A percentile compares a stretch with the other conserved stretches of the same genome.
These are phyloP conservation scores for Pseudevernia furfuracea DNA, from an alignment of 495 filamentous ascomycete species.

Conservation along the genomic window DNA sequence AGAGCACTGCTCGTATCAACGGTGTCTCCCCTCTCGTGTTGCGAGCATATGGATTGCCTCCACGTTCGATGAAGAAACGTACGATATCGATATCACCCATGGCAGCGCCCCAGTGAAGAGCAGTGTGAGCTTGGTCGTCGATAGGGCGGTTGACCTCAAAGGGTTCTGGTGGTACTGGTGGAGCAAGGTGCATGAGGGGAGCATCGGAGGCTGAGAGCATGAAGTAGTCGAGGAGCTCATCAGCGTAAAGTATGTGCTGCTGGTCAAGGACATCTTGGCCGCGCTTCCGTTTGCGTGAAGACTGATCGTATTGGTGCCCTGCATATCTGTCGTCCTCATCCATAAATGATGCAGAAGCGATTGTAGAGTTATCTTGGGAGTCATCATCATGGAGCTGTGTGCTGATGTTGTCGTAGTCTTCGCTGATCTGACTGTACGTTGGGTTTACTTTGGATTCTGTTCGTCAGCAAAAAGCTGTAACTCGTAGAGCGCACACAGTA, in stretches of 20 bases:
- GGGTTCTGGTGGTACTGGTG: conserved; percentile 69
- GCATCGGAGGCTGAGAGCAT: conserved; percentile 68
- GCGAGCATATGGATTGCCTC: conserved; percentile 57
- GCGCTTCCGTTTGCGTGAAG: conserved; percentile 73
- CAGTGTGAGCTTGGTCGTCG: conserved; percentile 80
- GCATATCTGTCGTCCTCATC: conserved; percentile 66
- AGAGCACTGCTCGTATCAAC: conserved; percentile 86
- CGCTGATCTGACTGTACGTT: conserved; percentile 31
- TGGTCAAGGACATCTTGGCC: conserved; percentile 56
- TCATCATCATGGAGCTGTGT: conserved; percentile 68
- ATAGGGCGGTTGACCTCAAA: conserved; percentile 84
- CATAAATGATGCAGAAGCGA: conserved; percentile 73
- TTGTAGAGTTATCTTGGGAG: conserved; percentile 68
- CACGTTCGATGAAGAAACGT: conserved; percentile 68
- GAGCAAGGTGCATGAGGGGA: conserved; percentile 49
- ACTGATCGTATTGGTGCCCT: conserved; percentile 53
- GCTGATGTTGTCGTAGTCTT: conserved; percentile 49
- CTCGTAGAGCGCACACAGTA: not conserved
- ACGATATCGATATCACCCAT: conserved; percentile 95
- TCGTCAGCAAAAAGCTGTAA: conserved; percentile 15
- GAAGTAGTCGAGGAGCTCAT: conserved; percentile 91
- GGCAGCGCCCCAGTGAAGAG: conserved; percentile 93
- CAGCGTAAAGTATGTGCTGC: conserved; percentile 80
- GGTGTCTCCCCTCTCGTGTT: conserved; percentile 86
- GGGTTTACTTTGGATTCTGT: conserved; percentile 22